Percentiles rank a stretch among this genome's conserved stretches.
Evolutionary conservation across 306 rosid species (phyloP).

Genomic region (Prosopis cineraria): DNA sequence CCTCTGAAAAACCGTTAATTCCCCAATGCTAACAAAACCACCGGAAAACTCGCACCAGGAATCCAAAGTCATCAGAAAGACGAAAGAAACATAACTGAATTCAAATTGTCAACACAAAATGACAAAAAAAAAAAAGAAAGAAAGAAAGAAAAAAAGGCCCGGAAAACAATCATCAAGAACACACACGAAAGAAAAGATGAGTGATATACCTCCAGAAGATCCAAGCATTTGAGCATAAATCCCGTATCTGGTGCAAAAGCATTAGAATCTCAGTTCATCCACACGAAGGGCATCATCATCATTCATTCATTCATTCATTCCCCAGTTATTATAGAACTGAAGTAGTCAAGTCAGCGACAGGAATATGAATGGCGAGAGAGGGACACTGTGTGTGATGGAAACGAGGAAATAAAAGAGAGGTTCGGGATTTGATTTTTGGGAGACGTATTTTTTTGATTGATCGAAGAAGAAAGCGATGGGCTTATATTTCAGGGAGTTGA

Average conservation of each 20-base stretch:
- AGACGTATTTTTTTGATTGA: slow-evolving; percentile 50
- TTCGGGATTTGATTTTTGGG: slow-evolving; percentile 49
- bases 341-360: neutral
- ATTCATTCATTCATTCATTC: neutral
- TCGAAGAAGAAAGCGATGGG: slow-evolving; percentile 60
- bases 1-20: neutral
- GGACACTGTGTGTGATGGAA: slow-evolving; percentile 36
- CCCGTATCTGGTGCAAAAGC: slow-evolving; percentile 32
- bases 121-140: neutral
- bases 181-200: neutral
- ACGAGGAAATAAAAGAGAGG: slow-evolving; percentile 33
- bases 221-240: slow-evolving; percentile 51
- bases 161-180: neutral
- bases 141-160: no score
- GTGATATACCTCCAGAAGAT: slow-evolving; percentile 68
- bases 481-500: slow-evolving; percentile 27
- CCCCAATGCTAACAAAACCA: slow-evolving; percentile 16
- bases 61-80: neutral
- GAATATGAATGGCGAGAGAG: neutral
- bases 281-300: slow-evolving; percentile 27
- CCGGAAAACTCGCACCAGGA: neutral
- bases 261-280: slow-evolving; percentile 57
- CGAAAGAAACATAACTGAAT: slow-evolving; percentile 28
- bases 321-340: neutral
- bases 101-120: slow-evolving; percentile 32